Conservation (phyloP, 768 basidiomycete genomes). For the Tricholoma terreum region DNA sequence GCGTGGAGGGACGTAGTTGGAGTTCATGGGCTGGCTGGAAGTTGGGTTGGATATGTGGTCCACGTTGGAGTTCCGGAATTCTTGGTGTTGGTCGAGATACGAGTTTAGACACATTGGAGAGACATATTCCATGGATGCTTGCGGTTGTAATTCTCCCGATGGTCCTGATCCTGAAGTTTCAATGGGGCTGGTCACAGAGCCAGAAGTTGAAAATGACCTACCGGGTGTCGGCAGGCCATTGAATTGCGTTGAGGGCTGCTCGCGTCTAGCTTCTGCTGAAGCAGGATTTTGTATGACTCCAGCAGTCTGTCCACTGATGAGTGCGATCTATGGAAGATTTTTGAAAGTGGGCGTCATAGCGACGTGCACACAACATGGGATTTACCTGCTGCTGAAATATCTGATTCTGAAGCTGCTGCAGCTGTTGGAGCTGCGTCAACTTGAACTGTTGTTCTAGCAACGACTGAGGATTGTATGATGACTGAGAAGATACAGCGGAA, state of each 20-base stretch:
- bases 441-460: constrained; percentile 77
- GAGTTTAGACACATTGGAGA: constrained; percentile 57
- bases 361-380: constrained; percentile 4
- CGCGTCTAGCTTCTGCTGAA: constrained; percentile 25
- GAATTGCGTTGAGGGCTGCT: constrained; percentile 25
- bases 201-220: constrained; percentile 27
- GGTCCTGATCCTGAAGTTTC: constrained; percentile 37
- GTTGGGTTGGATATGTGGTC: constrained; percentile 19
- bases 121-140: constrained; percentile 55
- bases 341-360: constrained; percentile 1
- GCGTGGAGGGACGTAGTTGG: constrained; percentile 13
- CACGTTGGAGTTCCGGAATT: constrained; percentile 12
- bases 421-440: constrained; percentile 64
- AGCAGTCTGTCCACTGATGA: constrained; percentile 53
- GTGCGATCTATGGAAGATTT: constrained; percentile 50
- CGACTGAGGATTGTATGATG: constrained; percentile 41
- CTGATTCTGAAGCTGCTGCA: constrained; percentile 78
- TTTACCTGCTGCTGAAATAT: constrained; percentile 86
- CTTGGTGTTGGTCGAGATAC: constrained; percentile 25
- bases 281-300: constrained; percentile 33
- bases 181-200: constrained; percentile 2
- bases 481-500: constrained; percentile 18
- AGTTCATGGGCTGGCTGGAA: constrained; percentile 19
- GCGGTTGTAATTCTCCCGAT: constrained; percentile 65
- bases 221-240: constrained; percentile 68